Percentiles rank a stretch among this genome's conserved stretches.
phyloP scores from a whole-genome alignment of 495 filamentous ascomycete species.

The Collariella sp. region DNA sequence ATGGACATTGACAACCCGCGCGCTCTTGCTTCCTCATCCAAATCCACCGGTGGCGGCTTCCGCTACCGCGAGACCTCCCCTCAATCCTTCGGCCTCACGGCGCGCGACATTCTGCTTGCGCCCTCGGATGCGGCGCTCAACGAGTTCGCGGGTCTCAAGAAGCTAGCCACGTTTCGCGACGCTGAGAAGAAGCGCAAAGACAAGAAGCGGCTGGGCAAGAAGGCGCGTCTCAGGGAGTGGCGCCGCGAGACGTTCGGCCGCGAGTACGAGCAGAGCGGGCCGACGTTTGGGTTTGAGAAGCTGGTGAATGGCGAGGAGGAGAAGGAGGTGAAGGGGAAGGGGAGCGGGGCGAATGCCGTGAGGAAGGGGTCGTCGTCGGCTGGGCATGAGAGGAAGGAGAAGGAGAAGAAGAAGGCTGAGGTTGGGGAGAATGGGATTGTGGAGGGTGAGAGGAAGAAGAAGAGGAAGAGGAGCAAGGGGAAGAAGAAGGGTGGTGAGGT shows the following conservation, averaged over 20 bases:
- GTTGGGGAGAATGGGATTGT: constrained; percentile 15
- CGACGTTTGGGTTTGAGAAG: constrained; percentile 40
- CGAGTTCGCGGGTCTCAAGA: constrained; percentile 86
- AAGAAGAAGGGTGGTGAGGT: constrained; percentile 24
- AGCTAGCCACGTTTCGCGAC: constrained; percentile 83
- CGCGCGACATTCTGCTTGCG: constrained; percentile 86
- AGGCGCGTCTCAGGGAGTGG: constrained; percentile 82
- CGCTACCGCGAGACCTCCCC: constrained; percentile 92
- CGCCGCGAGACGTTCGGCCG: constrained; percentile 83
- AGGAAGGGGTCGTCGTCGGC: too few species aligned
- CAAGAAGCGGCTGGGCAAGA: constrained; percentile 81
- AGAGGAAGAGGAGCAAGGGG: constrained; percentile 40
- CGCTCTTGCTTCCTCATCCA: constrained; percentile 31
- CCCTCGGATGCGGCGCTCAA: constrained; percentile 75
- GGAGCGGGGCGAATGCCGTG: constrained; percentile 17
- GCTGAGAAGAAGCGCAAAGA: constrained; percentile 79
- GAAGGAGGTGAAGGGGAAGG: constrained; percentile 2
- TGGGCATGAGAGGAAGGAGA: constrained; percentile 7
- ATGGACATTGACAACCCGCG: constrained; percentile 61
- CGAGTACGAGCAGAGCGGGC: constrained; percentile 41
- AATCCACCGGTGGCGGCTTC: constrained; percentile 44
- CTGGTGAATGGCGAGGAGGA: constrained; percentile 16
- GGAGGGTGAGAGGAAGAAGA: constrained; percentile 40
- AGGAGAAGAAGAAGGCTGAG: not conserved
- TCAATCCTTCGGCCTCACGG: constrained; percentile 75